Evolutionary conservation across 2,329 filamentous ascomycete species (phyloP), one percentile per base, ranked within the genome.

Genomic region (Aspergillus pseudoglaucus): DNA sequence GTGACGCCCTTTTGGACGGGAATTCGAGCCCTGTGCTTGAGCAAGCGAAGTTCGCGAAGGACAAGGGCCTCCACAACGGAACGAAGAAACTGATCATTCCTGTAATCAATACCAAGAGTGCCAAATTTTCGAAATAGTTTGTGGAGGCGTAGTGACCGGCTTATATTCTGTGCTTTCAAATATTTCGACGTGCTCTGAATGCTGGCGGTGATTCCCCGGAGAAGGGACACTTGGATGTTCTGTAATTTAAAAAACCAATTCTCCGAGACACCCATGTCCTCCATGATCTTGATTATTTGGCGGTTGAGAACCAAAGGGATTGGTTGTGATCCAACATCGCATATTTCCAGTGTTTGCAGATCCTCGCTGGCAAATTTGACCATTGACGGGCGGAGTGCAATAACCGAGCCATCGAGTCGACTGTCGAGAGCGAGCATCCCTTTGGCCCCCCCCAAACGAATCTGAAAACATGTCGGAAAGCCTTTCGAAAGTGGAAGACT

Each of bases 251-350:
- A 60, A 54, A 95, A 91, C 62, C 79, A 84, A 0, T 66, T 47
- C 1, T 70, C 59, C 0, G 73, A 61, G 0, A 86, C 81, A 0
- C 78, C 76, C 64, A 91, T 82, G 54, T 94, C 89, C 59, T 95
- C 89, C 1, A 95, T 65, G 4, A 94, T 89, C 62, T 94, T 94
- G 68, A 94, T 89, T 51, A 90, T 75, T 54, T 88, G 87, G 1
- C 85, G 82, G 59, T 94, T 94, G 1, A 94, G 75, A 15, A 83
- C 80, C 55, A 90, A 74, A 0, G 79, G 79, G 6, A 91, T 75
- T 0, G 87, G 83, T 44, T 76, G 81, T 33, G 80, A 81, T 0
- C 82, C 83, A 38, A 81, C 76, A 42, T 85, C 85, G 59, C 55
- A 59, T 10, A 59, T 58, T 22, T 56, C 55, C 4, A 58, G 39